phyloP scores from a whole-genome alignment of 495 filamentous ascomycete species.

The Xylaria acuta region DNA sequence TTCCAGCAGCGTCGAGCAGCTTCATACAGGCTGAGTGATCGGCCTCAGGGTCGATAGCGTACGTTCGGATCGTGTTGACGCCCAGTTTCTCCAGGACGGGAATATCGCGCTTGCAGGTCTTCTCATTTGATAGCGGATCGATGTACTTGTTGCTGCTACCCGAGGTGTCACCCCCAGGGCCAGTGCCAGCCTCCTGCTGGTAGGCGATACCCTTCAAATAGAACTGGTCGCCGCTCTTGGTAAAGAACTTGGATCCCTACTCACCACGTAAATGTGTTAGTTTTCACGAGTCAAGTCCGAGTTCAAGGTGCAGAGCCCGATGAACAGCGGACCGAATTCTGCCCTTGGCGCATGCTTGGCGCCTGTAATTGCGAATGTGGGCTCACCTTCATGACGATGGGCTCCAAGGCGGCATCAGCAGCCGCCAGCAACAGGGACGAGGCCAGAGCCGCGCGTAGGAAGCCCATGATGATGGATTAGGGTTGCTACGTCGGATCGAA shows the following conservation, averaged over 20 bases:
- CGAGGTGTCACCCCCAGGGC: constrained; percentile 45
- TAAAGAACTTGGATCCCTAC: constrained; percentile 68
- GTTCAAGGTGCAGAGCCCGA: neutral
- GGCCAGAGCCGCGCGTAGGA: constrained; percentile 50
- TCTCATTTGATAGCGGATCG: constrained; percentile 74
- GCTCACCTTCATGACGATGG: constrained; percentile 71
- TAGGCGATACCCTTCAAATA: constrained; percentile 91
- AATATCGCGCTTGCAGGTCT: constrained; percentile 79
- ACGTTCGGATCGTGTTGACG: constrained; percentile 92
- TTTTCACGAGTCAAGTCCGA: neutral
- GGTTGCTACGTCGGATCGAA: neutral
- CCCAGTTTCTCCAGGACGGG: constrained; percentile 76
- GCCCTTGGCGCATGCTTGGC: neutral
- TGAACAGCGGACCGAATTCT: constrained; percentile 2
- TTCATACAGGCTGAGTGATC: constrained; percentile 89
- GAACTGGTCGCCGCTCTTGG: constrained; percentile 76
- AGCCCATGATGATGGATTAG: constrained; percentile 40
- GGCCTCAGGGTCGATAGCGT: constrained; percentile 80
- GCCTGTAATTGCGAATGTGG: neutral
- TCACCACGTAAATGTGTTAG: neutral
- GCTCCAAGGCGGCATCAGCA: constrained; percentile 64
- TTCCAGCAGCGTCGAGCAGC: constrained; percentile 80
- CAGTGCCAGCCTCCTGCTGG: constrained; percentile 63
- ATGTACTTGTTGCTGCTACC: constrained; percentile 51
- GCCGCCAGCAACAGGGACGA: constrained; percentile 53